Base-by-base conservation (phyloP, 441 rosid genomes). In the Populus hybrid region DNA sequence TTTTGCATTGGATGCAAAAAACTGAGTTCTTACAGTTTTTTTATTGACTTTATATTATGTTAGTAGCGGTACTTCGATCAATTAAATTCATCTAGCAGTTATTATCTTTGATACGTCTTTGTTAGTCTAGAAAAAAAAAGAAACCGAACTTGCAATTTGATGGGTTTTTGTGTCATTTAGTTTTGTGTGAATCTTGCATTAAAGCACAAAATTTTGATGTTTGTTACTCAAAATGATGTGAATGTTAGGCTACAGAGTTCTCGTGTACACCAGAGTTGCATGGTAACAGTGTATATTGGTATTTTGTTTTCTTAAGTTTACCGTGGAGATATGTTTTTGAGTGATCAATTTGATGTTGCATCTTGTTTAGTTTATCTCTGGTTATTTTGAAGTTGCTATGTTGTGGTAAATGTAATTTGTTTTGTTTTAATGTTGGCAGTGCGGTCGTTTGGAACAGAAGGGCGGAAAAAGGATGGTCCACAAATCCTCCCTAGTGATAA, bases 401-500 rank as follows among this genome's bases (percentile, higher is more conserved):
- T 21, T 61, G 12, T 67, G 24, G 67, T 16, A 26, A 16, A 32
- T 24, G 30, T 1, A 5, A 16, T 2, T 74, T 54, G 40, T 10
- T 61, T 23, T 26, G 69, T 35, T 63, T 65, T 57, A 11, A 0
- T 50, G 30, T 30, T 46, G 76, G 83, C 87, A 94, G 99, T 92
- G 28, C 90, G 98, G 79, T 94, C 99, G 23, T 94, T 94, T 87
- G 99, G 99, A 81, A 94, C 98, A 18, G 98, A 95, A 86, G 98
- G 95, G 82, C 86, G 98, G 85, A 91, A 91, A 81, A 91, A 92
- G 72, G 98, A 94, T 86, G 98, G 97, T 36, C 90, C 90, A 0
- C 97, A 92, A 83, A 84, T 91, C 57, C 94, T 87, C 28, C 92
- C 88, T 0, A 87, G 91, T 79, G 97, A 92, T 34, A 92, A 87